phyloP scores from a whole-genome alignment of 179 eudicot species.

The Silene noctiflora region DNA sequence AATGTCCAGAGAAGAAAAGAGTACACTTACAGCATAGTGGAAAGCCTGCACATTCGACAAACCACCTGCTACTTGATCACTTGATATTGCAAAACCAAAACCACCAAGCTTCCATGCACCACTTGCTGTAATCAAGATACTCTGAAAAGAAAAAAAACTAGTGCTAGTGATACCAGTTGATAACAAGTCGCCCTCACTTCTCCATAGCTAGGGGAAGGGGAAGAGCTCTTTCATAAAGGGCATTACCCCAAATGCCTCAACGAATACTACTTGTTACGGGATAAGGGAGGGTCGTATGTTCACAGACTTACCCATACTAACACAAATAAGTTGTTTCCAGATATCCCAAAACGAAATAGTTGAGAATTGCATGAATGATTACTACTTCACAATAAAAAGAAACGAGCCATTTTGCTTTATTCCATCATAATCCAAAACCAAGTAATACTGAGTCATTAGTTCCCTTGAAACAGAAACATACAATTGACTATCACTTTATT shows the following conservation, averaged over 20 bases:
- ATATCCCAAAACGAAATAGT: no score
- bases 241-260: no score
- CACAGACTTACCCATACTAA: constrained; percentile 34
- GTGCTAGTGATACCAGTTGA: neutral
- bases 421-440: no score
- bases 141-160: constrained; percentile 44
- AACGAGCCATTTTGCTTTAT: no score
- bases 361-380: no score
- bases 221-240: neutral
- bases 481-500: no score
- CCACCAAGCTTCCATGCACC: constrained; percentile 99
- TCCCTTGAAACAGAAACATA: no score
- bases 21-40: constrained; percentile 82
- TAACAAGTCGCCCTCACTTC: neutral
- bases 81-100: constrained; percentile 82
- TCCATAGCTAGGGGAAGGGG: neutral
- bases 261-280: neutral
- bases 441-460: no score
- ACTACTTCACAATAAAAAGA: no score
- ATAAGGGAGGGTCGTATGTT: neutral
- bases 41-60: constrained; percentile 49
- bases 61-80: constrained; percentile 64
- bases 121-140: constrained; percentile 73
- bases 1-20: neutral
- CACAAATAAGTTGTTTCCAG: constrained; percentile 41